Percentiles rank a stretch among this genome's conserved stretches.
These are phyloP conservation scores for Closterium sp. DNA, from an alignment of 139 green algal species.

Conservation along the genomic window DNA sequence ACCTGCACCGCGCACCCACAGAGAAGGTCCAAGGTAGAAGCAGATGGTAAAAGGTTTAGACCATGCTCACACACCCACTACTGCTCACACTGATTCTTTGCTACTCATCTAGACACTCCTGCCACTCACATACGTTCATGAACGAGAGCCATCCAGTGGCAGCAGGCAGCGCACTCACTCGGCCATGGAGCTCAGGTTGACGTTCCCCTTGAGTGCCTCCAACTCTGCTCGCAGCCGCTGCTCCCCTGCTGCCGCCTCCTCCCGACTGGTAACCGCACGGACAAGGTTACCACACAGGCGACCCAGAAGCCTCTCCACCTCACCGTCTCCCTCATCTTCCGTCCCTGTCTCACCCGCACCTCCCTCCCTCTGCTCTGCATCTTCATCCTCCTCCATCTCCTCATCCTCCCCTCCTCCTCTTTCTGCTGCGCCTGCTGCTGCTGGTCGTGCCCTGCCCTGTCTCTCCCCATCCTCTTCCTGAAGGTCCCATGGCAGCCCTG, in stretches of 20 bases:
- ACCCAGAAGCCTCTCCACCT: not conserved
- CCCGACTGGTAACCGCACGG: not conserved
- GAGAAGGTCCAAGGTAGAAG: not conserved
- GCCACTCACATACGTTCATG: no score
- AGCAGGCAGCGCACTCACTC: conserved; percentile 26
- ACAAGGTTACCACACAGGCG: not conserved
- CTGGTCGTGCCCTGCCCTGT: not conserved
- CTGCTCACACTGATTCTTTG: no score
- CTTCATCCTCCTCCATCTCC: not conserved
- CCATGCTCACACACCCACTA: no score
- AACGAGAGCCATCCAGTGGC: no score
- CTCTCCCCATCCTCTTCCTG: not conserved
- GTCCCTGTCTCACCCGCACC: not conserved
- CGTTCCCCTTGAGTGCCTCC: conserved; percentile 55
- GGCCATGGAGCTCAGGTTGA: conserved; percentile 55
- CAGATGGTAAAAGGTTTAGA: no score
- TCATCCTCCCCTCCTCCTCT: conserved; percentile 43
- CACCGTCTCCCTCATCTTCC: not conserved
- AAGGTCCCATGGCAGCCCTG: not conserved
- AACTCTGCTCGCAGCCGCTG: conserved; percentile 42
- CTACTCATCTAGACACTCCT: no score
- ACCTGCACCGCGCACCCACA: conserved; percentile 51
- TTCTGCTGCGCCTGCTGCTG: conserved; percentile 30
- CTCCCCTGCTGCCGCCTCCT: conserved; percentile 35
- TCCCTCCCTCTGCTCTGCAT: conserved; percentile 17